These are phyloP conservation scores for Nicotiana otophora DNA, from an alignment of 257 asterid species.

Conservation along the genomic window DNA sequence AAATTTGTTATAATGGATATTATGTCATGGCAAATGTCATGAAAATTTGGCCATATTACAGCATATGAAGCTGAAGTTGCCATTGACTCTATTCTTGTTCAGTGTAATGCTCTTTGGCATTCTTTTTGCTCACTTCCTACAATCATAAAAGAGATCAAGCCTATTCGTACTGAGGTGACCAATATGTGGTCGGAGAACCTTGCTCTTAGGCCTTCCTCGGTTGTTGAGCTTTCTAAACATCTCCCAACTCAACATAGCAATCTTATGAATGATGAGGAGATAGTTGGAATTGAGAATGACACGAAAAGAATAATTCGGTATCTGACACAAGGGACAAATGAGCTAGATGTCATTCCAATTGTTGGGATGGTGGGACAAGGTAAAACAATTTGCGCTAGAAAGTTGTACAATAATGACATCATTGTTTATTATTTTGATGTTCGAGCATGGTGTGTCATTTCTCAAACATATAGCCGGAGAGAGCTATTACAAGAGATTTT, in stretches of 20 bases:
- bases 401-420: not conserved
- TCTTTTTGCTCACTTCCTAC: not conserved
- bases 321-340: not conserved
- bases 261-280: not conserved
- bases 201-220: not conserved
- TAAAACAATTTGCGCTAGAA: constrained; percentile 6
- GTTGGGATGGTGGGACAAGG: constrained; percentile 11
- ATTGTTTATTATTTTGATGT: not conserved
- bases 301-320: not conserved
- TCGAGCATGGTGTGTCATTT: not conserved
- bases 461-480: not conserved
- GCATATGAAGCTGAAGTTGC: not conserved
- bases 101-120: not conserved
- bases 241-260: not conserved
- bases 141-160: not conserved
- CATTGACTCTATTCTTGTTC: not conserved
- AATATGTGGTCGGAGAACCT: not conserved
- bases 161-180: not conserved
- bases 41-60: no score
- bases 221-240: not conserved
- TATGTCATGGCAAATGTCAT: no score
- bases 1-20: no score
- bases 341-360: not conserved
- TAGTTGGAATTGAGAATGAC: not conserved
- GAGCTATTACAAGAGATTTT: not conserved